Conservation (phyloP, 768 basidiomycete genomes). For the Lactifluus echinatus region DNA sequence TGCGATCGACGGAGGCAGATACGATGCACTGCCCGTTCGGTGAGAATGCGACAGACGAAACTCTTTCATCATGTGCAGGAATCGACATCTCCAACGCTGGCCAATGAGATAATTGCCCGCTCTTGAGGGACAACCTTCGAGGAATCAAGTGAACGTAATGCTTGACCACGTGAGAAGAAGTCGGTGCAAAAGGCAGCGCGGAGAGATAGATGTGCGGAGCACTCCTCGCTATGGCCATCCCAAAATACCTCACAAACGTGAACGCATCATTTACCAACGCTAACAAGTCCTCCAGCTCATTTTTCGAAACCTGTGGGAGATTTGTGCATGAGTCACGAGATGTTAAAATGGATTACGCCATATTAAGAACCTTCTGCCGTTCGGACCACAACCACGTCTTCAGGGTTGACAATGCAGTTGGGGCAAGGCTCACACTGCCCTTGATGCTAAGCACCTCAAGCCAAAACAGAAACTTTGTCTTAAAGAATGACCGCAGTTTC, state of each 20-base stretch:
- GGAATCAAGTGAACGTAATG: neutral
- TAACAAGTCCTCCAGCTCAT: neutral
- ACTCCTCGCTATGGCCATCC: neutral
- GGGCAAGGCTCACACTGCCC: neutral
- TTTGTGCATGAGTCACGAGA: neutral
- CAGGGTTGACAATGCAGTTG: neutral
- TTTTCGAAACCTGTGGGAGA: neutral
- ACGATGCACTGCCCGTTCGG: slow-evolving; percentile 6
- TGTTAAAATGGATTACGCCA: neutral
- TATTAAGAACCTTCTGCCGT: neutral
- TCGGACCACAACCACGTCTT: neutral
- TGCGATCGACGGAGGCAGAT: neutral
- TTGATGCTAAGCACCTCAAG: neutral
- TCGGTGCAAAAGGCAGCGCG: neutral
- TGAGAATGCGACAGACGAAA: neutral
- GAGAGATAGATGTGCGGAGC: too few species aligned
- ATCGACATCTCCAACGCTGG: neutral
- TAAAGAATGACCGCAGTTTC: neutral
- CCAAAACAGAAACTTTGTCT: neutral
- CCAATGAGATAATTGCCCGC: neutral
- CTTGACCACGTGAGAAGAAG: neutral
- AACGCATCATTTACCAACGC: neutral
- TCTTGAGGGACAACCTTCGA: neutral
- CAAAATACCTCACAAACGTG: neutral
- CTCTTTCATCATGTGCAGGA: neutral